A percentile compares a stretch with the other conserved stretches of the same genome.
Evolutionary conservation across 352 stramenopile genomes (phyloP).

Genomic region (Plasmopara halstedii): DNA sequence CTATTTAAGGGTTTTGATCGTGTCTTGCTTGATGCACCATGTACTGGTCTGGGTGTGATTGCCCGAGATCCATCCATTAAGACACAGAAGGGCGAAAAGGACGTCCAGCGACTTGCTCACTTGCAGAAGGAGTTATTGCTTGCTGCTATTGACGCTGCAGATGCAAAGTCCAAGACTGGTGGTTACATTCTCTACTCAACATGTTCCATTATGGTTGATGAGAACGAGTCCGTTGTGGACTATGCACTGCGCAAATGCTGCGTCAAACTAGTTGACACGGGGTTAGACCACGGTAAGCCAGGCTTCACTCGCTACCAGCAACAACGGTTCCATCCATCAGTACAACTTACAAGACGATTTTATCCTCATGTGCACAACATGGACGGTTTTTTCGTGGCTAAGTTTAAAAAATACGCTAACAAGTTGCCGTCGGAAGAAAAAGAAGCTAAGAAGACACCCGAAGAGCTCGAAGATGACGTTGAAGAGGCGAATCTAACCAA

Average conservation of each 20-base stretch:
- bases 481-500: constrained; percentile 75
- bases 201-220: constrained; percentile 91
- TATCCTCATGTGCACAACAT: constrained; percentile 99
- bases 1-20: constrained; percentile 96
- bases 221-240: constrained; percentile 97
- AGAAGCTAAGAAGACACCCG: constrained; percentile 65
- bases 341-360: constrained; percentile 94
- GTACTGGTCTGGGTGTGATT: constrained; percentile 97
- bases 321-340: constrained; percentile 96
- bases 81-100: constrained; percentile 94
- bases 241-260: constrained; percentile 98
- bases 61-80: constrained; percentile 98
- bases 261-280: constrained; percentile 97
- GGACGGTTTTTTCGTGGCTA: constrained; percentile 99
- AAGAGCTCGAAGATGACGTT: constrained; percentile 59
- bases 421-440: constrained; percentile 68
- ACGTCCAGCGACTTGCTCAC: constrained; percentile 87
- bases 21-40: constrained; percentile 98
- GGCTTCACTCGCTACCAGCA: constrained; percentile 93
- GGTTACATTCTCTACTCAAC: constrained; percentile 99
- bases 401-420: constrained; percentile 99
- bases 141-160: constrained; percentile 97
- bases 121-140: constrained; percentile 99
- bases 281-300: constrained; percentile 94
- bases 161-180: constrained; percentile 93